Conservation (phyloP, 2,329 filamentous ascomycete species). For the Tolypocladium cylindrosporum region DNA sequence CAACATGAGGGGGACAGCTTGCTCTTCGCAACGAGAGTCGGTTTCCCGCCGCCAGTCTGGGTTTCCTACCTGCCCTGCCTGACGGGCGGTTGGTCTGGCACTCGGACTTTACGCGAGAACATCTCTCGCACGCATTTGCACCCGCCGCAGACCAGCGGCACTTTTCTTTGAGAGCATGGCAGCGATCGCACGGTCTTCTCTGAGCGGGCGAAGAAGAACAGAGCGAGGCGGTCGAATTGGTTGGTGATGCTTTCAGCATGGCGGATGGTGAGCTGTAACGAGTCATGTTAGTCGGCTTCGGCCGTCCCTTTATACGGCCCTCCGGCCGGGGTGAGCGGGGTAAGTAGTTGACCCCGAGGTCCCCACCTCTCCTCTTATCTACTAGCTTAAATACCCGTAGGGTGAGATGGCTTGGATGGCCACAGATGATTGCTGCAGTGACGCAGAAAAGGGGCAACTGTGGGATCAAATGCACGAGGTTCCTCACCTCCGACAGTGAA, state of each 20-base stretch:
- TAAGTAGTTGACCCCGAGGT: too few species aligned
- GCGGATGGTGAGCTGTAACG: too few species aligned
- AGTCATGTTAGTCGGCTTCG: not conserved
- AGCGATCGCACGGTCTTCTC: not conserved
- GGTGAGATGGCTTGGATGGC: too few species aligned
- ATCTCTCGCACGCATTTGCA: not conserved
- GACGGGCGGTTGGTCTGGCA: not conserved
- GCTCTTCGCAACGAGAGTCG: not conserved
- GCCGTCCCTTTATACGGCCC: not conserved
- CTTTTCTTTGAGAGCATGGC: not conserved
- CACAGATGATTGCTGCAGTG: too few species aligned
- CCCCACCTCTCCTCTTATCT: too few species aligned
- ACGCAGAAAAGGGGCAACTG: too few species aligned
- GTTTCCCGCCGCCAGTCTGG: not conserved
- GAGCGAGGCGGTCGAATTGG: not conserved
- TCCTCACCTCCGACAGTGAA: too few species aligned
- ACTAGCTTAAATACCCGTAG: too few species aligned
- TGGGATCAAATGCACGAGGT: too few species aligned
- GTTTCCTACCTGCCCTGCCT: not conserved
- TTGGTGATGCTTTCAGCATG: not conserved
- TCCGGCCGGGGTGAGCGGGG: too few species aligned
- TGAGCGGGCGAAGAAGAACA: not conserved
- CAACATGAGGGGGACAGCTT: not conserved
- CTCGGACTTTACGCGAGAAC: not conserved
- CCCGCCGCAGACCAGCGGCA: not conserved